Conservation (phyloP, 129 eudicot genomes). For the Helianthus annuus region DNA sequence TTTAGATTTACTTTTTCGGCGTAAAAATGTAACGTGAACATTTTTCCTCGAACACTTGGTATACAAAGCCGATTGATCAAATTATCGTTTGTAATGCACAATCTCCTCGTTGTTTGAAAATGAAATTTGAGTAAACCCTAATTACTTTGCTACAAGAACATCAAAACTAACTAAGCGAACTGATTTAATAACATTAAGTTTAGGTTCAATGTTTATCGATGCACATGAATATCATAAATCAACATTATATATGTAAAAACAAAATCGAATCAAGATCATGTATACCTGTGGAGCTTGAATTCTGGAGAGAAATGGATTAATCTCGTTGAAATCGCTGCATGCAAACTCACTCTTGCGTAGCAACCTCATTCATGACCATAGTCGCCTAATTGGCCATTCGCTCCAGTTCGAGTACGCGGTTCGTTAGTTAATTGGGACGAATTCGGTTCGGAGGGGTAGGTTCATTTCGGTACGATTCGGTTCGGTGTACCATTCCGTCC, state of each 20-base stretch:
- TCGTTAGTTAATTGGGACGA: too few species aligned
- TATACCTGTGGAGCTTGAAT: constrained; percentile 16
- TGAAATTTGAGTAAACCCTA: constrained; percentile 15
- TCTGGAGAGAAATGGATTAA: constrained; percentile 8
- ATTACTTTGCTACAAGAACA: constrained; percentile 11
- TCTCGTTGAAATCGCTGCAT: constrained; percentile 17
- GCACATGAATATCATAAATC: background rate
- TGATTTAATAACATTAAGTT: background rate
- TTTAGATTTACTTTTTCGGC: background rate
- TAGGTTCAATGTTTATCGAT: constrained; percentile 13
- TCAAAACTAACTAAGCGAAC: background rate
- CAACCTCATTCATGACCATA: too few species aligned
- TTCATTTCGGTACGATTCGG: too few species aligned
- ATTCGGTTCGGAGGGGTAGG: too few species aligned
- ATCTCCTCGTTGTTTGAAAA: background rate
- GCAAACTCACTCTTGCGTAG: constrained; percentile 14
- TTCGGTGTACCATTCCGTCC: too few species aligned
- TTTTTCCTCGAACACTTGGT: background rate
- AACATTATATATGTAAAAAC: constrained; percentile 11
- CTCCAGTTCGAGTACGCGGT: too few species aligned
- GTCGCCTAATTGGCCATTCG: too few species aligned
- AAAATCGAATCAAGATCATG: background rate
- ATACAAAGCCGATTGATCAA: background rate
- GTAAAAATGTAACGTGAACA: constrained; percentile 2
- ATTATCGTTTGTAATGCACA: background rate